Conservation (phyloP, 805 yeast genomes). For the Ogataea pilisensis region DNA sequence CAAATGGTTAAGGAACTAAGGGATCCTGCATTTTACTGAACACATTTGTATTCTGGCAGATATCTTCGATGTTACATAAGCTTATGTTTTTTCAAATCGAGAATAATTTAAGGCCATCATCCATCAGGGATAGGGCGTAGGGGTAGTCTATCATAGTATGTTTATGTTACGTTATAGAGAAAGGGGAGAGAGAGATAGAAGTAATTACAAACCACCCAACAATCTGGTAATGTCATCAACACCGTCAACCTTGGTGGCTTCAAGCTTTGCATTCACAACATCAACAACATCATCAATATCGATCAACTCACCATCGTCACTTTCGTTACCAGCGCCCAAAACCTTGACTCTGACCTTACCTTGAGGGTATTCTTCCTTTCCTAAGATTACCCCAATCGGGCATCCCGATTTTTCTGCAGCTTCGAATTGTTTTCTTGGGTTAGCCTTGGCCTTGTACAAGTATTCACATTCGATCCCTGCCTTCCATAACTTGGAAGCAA, state of each 20-base stretch:
- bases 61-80: no score
- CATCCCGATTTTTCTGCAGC: constrained; percentile 96
- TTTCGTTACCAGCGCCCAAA: constrained; percentile 77
- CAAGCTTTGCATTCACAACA: constrained; percentile 39
- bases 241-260: constrained; percentile 43
- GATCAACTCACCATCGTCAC: constrained; percentile 80
- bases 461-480: constrained; percentile 89
- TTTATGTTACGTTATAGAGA: background rate
- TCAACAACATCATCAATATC: constrained; percentile 55
- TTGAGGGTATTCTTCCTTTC: constrained; percentile 85
- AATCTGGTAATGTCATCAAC: constrained; percentile 62
- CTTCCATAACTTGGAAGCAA: constrained; percentile 80
- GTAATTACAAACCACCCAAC: constrained; percentile 45
- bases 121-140: no score
- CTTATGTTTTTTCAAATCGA: no score
- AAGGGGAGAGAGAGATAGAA: background rate
- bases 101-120: no score
- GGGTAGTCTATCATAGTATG: no score
- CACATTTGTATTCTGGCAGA: constrained; percentile 1
- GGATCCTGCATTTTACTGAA: no score
- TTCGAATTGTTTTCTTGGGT: constrained; percentile 93
- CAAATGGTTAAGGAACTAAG: no score
- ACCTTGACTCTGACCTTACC: constrained; percentile 84
- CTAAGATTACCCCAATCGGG: constrained; percentile 84
- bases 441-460: constrained; percentile 88